Base-by-base conservation (phyloP, 2,329 filamentous ascomycete species). In the Cryphonectria parasitica region DNA sequence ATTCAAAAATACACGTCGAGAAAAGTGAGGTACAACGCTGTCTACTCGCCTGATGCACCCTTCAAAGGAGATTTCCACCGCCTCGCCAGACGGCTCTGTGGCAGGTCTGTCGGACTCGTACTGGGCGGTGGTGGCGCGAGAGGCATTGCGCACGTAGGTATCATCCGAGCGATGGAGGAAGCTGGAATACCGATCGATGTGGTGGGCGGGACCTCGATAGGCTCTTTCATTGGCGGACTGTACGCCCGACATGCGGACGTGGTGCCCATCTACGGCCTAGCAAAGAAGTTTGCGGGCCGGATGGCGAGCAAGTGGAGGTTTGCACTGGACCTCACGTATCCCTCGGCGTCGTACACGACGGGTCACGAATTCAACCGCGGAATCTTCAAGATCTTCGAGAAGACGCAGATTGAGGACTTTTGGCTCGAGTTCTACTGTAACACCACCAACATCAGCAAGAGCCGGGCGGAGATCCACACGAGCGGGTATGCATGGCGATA, bases 301-400 rank as follows among this genome's bases (percentile, higher is more conserved):
- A 99, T 99, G 97, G 94, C 93, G 61, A 98, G 95, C 80, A 93
- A 98, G 82, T 99, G 96, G 96, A 90, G 96, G n/a, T 98, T 99
- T 79, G 95, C 95, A 0, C 85, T 99, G 2, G 96, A 99, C 78
- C 82, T 99, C 76, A 99, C 96, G 0, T 99, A 99, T 79, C 96
- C 96, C 0, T 96, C 95, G 7, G 94, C 93, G 10, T 97, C 95
- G 1, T 99, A 99, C 82, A 99, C 97, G 0, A 99, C 96, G 0
- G 96, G 96, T 0, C 96, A 99, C 78, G 96, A 99, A 77, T 99
- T 99, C 87, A 99, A 99, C 77, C 92, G 96, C 8, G 96, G 96
- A 56, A 98, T 99, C 74, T 99, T 98, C 88, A 99, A 99, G 81
- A 94, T 95, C 0, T 98, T 99, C 79, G 96, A 95, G 19, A 94